Evolutionary conservation across 2,329 filamentous ascomycete genomes (phyloP).

Genomic region (Ophiostoma ips): DNA sequence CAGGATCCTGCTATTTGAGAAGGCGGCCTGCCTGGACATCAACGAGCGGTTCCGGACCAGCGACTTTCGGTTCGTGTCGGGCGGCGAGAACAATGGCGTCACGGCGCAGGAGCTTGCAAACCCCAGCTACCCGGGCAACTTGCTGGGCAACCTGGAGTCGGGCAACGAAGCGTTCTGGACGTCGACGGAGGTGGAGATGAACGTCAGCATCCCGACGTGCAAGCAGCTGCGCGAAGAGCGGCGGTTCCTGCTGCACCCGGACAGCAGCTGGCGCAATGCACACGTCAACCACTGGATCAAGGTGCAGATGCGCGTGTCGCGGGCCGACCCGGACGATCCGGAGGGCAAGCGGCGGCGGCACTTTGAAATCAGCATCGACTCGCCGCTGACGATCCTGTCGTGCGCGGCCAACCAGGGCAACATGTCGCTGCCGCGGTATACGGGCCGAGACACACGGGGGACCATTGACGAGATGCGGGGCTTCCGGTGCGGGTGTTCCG

Average conservation of each 20-base stretch:
- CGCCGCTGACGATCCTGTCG: conserved; percentile 82
- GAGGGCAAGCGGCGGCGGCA: conserved; percentile 61
- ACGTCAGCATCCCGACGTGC: conserved; percentile 80
- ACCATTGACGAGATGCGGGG: conserved; percentile 48
- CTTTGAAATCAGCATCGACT: conserved; percentile 94
- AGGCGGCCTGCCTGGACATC: conserved; percentile 65
- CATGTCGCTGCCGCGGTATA: conserved; percentile 70
- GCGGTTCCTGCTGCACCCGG: conserved; percentile 57
- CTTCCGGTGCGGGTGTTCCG: conserved; percentile 31
- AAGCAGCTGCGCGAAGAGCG: conserved; percentile 68
- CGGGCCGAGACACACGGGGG: conserved; percentile 30
- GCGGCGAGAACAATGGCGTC: conserved; percentile 54
- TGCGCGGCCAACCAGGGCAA: conserved; percentile 89
- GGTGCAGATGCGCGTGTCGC: conserved; percentile 85
- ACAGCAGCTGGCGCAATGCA: conserved; percentile 87
- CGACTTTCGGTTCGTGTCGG: conserved; percentile 61
- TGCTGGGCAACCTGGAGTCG: conserved; percentile 66
- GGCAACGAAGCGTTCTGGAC: conserved; percentile 61
- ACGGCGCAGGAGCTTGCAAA: conserved; percentile 31
- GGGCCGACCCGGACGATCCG: conserved; percentile 64
- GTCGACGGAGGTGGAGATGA: conserved; percentile 89
- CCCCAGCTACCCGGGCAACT: conserved; percentile 39
- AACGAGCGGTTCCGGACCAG: conserved; percentile 62
- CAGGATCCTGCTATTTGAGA: conserved; percentile 80
- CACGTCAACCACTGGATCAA: conserved; percentile 96